Conservation (phyloP, 495 filamentous ascomycete species). For the Neurospora sp. region DNA sequence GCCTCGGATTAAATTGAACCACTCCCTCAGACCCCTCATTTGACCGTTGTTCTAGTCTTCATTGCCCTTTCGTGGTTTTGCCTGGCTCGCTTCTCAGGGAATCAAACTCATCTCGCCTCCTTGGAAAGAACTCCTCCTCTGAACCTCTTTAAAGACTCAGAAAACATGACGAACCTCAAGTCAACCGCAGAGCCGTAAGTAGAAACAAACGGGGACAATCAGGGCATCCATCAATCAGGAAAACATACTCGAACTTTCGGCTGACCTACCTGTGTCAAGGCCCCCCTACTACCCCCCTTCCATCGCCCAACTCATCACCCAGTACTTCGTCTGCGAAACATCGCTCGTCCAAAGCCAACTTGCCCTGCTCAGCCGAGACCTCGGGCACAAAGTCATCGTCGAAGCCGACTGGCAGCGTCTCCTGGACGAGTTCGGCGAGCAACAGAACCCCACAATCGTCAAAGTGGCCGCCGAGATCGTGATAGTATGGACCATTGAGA, state of each 20-base stretch:
- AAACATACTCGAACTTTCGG: no score
- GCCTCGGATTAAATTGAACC: neutral
- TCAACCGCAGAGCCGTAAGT: neutral
- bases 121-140: neutral
- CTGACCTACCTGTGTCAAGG: neutral
- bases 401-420: slow-evolving; percentile 27
- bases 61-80: neutral
- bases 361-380: slow-evolving; percentile 9
- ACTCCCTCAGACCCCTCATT: neutral
- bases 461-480: rapidly evolving
- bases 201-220: neutral
- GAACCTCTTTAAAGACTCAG: neutral
- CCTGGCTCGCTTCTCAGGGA: neutral
- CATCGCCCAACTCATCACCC: neutral
- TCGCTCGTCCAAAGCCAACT: slow-evolving; percentile 3
- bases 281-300: neutral
- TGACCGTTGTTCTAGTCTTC: neutral
- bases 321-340: rapidly evolving
- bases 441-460: neutral
- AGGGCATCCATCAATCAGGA: neutral
- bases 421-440: slow-evolving; percentile 12
- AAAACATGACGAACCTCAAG: neutral
- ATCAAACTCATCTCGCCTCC: neutral
- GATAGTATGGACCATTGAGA: neutral
- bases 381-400: slow-evolving; percentile 23